Conservation (phyloP, 2,329 filamentous ascomycete genomes). For the Claviceps spartinae region DNA sequence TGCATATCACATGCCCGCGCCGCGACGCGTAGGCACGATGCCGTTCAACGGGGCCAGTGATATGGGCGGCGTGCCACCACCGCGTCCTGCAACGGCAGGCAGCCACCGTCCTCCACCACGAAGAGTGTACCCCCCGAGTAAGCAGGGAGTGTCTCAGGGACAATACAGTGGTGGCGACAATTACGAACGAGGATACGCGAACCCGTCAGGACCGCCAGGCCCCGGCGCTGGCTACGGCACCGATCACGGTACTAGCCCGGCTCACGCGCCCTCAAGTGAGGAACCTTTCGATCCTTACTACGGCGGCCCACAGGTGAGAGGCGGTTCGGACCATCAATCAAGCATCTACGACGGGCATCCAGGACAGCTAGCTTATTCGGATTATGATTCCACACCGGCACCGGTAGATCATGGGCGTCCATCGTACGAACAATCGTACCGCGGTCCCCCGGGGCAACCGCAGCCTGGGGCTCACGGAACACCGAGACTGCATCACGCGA, state of each 20-base stretch:
- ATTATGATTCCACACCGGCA: conserved; percentile 29
- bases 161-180: conserved; percentile 18
- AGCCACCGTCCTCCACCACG: conserved; percentile 39
- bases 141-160: conserved; percentile 24
- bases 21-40: conserved; percentile 28
- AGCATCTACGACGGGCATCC: conserved; percentile 11
- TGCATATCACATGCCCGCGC: conserved; percentile 22
- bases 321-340: conserved; percentile 13
- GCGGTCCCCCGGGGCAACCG: conserved; percentile 25
- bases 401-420: conserved; percentile 17
- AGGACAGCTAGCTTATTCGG: conserved; percentile 19
- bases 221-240: background rate
- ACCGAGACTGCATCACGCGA: conserved; percentile 43
- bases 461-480: conserved; percentile 36
- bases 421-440: conserved; percentile 36
- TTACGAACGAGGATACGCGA: conserved; percentile 20
- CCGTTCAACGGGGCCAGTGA: conserved; percentile 33
- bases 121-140: conserved; percentile 31
- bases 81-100: conserved; percentile 41
- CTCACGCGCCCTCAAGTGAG: conserved; percentile 25
- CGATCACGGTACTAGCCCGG: background rate
- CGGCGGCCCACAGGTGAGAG: conserved; percentile 22
- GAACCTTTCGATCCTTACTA: conserved; percentile 45
- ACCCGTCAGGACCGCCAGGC: conserved; percentile 9
- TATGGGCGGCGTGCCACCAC: conserved; percentile 29